phyloP scores from a whole-genome alignment of 345 rosid species.

The Nasturtium officinale region DNA sequence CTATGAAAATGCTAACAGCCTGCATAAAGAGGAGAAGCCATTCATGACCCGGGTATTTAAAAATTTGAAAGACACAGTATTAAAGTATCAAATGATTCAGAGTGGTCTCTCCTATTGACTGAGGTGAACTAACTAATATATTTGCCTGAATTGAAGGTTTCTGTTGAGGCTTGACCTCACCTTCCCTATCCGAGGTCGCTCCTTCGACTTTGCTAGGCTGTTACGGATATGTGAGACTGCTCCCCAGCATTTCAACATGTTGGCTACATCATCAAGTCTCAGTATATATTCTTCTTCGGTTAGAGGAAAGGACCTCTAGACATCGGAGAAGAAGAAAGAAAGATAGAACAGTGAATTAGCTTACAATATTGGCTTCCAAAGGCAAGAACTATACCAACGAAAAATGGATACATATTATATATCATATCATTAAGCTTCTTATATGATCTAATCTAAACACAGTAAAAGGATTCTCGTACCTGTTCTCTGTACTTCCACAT shows the following conservation, averaged over 20 bases:
- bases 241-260: constrained; percentile 94
- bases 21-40: constrained; percentile 41
- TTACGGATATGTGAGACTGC: constrained; percentile 88
- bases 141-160: background rate
- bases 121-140: constrained; percentile 6
- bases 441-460: background rate
- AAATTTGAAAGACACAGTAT: background rate
- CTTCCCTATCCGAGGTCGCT: constrained; percentile 90
- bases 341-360: constrained; percentile 25
- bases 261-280: constrained; percentile 94
- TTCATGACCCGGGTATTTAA: background rate
- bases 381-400: background rate
- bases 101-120: constrained; percentile 14
- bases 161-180: constrained; percentile 44
- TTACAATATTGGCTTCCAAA: constrained; percentile 16
- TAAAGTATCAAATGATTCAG: background rate
- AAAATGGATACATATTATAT: background rate
- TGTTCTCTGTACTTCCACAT: constrained; percentile 99
- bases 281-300: constrained; percentile 90
- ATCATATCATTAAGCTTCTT: background rate
- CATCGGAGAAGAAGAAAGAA: constrained; percentile 18
- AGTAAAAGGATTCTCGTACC: constrained; percentile 47
- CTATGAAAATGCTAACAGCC: constrained; percentile 99
- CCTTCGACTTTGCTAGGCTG: constrained; percentile 84
- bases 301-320: constrained; percentile 87